These are phyloP conservation scores for Flaveria trinervia DNA, from an alignment of 129 eudicot genomes.

Conservation along the genomic window DNA sequence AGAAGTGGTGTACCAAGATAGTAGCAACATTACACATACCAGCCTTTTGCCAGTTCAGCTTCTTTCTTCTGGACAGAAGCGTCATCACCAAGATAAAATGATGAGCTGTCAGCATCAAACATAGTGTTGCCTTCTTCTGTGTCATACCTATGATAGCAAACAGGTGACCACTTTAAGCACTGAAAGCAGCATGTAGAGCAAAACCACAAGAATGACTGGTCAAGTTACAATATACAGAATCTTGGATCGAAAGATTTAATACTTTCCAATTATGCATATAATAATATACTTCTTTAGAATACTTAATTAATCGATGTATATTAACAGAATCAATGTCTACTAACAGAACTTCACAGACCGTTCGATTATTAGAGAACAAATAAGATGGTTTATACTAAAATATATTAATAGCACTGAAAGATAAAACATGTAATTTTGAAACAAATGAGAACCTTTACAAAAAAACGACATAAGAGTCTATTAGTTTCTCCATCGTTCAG, in stretches of 20 bases:
- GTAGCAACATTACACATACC: slow-evolving; percentile 40
- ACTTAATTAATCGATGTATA: neutral
- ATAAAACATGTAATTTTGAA: neutral
- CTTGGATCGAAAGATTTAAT: neutral
- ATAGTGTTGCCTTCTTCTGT: slow-evolving; percentile 60
- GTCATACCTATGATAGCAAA: slow-evolving; percentile 54
- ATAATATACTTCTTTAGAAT: neutral
- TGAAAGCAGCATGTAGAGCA: slow-evolving; percentile 11
- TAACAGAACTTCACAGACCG: neutral
- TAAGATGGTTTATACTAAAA: neutral
- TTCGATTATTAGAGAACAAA: neutral
- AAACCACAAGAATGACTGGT: neutral
- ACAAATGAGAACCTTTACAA: neutral
- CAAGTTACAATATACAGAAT: slow-evolving; percentile 12
- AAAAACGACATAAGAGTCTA: neutral
- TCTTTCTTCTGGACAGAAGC: slow-evolving; percentile 62
- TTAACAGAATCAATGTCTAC: neutral
- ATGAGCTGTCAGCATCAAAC: slow-evolving; percentile 65
- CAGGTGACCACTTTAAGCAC: neutral
- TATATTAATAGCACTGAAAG: neutral
- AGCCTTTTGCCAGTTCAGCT: slow-evolving; percentile 58
- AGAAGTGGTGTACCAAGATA: neutral
- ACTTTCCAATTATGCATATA: neutral
- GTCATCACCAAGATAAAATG: slow-evolving; percentile 60
- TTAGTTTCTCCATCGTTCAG: neutral